Percentiles rank a stretch among this genome's conserved stretches.
Conservation (phyloP, 2,329 filamentous ascomycete species). For the Aspergillus sp. region DNA sequence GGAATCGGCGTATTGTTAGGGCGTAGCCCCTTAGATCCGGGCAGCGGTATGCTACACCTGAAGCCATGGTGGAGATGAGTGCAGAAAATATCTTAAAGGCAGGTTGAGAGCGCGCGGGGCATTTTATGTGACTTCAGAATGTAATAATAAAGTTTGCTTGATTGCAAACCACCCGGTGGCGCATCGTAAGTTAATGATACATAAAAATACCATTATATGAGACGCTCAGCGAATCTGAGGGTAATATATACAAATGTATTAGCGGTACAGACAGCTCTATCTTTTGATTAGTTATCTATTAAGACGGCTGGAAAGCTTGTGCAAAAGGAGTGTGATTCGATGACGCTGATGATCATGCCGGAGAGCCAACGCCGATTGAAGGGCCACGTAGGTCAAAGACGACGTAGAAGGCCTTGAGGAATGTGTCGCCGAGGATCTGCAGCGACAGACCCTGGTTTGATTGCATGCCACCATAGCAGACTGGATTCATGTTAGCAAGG, state of each 20-base stretch:
- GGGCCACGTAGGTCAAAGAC: conserved; percentile 60
- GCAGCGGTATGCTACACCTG: conserved; percentile 9
- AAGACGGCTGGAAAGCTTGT: conserved; percentile 1
- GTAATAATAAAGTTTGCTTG: no score
- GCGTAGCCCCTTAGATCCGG: not conserved
- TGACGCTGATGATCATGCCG: conserved; percentile 22
- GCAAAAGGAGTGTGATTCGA: not conserved
- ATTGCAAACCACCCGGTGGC: no score
- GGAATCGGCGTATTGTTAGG: not conserved
- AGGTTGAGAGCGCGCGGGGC: no score
- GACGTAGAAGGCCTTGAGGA: conserved; percentile 64
- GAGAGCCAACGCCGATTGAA: conserved; percentile 57
- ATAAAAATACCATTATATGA: no score
- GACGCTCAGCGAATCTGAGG: not conserved
- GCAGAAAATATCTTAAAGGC: no score
- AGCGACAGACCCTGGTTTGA: conserved; percentile 61
- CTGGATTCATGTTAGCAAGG: conserved; percentile 33
- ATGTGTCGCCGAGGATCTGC: conserved; percentile 64
- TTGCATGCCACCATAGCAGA: conserved; percentile 64
- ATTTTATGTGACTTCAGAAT: no score
- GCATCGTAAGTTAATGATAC: no score
- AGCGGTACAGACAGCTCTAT: conserved; percentile 6
- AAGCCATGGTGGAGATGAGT: not conserved
- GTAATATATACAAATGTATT: conserved; percentile 8
- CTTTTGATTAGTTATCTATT: conserved; percentile 15